Conservation (phyloP, 148 eudicot genomes). For the Nepenthes gracilis region DNA sequence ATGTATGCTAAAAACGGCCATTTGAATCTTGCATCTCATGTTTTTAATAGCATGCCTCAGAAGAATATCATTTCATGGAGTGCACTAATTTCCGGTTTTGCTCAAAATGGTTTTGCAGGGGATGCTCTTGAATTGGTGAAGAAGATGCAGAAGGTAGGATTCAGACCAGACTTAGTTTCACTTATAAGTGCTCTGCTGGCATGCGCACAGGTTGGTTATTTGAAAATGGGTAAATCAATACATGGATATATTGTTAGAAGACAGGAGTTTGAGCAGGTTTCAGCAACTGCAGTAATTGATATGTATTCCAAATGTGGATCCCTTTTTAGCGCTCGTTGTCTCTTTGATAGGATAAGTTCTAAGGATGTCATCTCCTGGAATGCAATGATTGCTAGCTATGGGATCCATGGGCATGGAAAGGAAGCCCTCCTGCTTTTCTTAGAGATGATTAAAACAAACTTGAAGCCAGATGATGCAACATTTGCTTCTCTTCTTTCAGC, state of each 20-base stretch:
- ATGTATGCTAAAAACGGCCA: constrained; percentile 62
- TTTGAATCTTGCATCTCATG: constrained; percentile 32
- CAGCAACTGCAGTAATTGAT: constrained; percentile 55
- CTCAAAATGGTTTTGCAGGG: constrained; percentile 51
- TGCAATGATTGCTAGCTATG: constrained; percentile 56
- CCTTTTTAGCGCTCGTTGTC: constrained; percentile 30
- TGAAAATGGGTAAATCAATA: constrained; percentile 40
- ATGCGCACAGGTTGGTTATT: constrained; percentile 53
- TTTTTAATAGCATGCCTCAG: constrained; percentile 31
- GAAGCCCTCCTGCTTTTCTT: constrained; percentile 52
- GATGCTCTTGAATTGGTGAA: constrained; percentile 42
- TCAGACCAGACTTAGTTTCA: constrained; percentile 39
- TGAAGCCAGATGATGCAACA: constrained; percentile 56
- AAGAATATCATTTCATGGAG: constrained; percentile 58
- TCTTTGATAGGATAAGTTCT: constrained; percentile 32
- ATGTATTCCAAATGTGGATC: constrained; percentile 75
- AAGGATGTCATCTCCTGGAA: constrained; percentile 57
- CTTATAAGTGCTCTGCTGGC: constrained; percentile 55
- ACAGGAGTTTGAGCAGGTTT: constrained; percentile 26
- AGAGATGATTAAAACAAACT: constrained; percentile 30
- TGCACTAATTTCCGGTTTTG: constrained; percentile 55
- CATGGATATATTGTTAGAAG: constrained; percentile 48
- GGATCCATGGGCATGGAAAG: constrained; percentile 58
- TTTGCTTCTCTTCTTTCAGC: constrained; percentile 76
- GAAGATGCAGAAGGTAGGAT: constrained; percentile 52